Percentiles rank a stretch among this genome's conserved stretches.
These are phyloP conservation scores for Penicillium dipodomyicola DNA, from an alignment of 495 filamentous ascomycete genomes.

Conservation along the genomic window DNA sequence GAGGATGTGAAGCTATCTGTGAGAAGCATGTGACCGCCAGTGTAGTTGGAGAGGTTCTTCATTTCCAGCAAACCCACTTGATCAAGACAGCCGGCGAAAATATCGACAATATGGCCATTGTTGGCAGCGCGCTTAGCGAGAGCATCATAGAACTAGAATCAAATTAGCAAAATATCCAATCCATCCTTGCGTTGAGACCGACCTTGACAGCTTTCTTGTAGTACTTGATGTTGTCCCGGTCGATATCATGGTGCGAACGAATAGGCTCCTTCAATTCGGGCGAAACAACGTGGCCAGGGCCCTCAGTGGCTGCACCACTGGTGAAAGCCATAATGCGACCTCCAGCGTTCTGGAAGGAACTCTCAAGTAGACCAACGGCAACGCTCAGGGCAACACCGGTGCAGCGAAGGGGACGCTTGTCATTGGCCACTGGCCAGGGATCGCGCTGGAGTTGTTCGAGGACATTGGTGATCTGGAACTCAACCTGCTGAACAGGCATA, in stretches of 20 bases:
- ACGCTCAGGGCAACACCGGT: constrained; percentile 96
- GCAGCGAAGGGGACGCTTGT: constrained; percentile 87
- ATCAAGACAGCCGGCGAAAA: constrained; percentile 97
- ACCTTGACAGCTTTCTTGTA: constrained; percentile 99
- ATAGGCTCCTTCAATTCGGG: constrained; percentile 98
- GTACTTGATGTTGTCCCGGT: constrained; percentile 98
- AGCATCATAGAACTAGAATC: constrained; percentile 85
- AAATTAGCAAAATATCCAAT: constrained; percentile 19
- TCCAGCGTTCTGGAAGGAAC: constrained; percentile 91
- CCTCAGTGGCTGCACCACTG: constrained; percentile 93
- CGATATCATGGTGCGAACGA: constrained; percentile 98
- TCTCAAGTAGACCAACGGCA: constrained; percentile 87
- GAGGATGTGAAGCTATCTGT: constrained; percentile 99
- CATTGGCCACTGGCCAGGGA: constrained; percentile 95
- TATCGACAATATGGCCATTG: constrained; percentile 96
- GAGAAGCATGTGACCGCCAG: constrained; percentile 96
- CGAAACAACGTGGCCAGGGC: constrained; percentile 93
- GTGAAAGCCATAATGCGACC: constrained; percentile 97
- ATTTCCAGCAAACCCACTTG: constrained; percentile 98
- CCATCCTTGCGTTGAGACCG: constrained; percentile 14
- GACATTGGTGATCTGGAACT: constrained; percentile 96
- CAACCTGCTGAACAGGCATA: constrained; percentile 90
- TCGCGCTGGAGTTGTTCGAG: constrained; percentile 97
- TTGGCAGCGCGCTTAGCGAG: constrained; percentile 95
- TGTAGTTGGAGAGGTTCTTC: constrained; percentile 96